Evolutionary conservation across 2,329 filamentous ascomycete genomes (phyloP).

Genomic region (Elsinoe necatrix): DNA sequence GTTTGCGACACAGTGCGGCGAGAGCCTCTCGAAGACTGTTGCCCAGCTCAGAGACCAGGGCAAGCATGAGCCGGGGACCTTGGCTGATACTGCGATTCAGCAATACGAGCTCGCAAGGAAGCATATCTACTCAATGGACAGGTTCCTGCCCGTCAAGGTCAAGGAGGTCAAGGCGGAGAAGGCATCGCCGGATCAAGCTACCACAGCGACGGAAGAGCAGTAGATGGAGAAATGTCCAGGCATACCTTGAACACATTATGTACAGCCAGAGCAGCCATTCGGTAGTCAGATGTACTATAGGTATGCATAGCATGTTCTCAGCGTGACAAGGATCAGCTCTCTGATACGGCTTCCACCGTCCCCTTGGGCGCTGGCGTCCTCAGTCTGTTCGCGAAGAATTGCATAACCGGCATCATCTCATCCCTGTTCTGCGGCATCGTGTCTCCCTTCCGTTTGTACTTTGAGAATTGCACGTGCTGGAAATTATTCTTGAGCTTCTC

Average conservation of each 20-base stretch:
- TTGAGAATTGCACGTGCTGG: constrained; percentile 54
- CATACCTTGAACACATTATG: background rate
- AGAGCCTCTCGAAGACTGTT: constrained; percentile 20
- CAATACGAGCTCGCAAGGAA: constrained; percentile 18
- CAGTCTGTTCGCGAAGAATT: constrained; percentile 64
- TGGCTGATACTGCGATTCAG: constrained; percentile 23
- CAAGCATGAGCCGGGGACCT: constrained; percentile 21
- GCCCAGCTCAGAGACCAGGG: constrained; percentile 22
- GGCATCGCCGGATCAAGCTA: background rate
- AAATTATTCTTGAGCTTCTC: constrained; percentile 50
- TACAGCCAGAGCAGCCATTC: background rate
- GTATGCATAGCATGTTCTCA: background rate
- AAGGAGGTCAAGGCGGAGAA: background rate
- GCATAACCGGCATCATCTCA: constrained; percentile 86
- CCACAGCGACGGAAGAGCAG: background rate
- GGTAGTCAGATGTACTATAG: background rate
- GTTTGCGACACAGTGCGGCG: constrained; percentile 24
- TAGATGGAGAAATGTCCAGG: background rate
- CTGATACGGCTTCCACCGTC: constrained; percentile 38
- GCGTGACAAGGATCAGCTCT: background rate
- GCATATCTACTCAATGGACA: constrained; percentile 4
- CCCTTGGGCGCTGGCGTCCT: constrained; percentile 45
- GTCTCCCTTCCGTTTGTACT: constrained; percentile 64
- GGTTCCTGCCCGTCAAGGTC: background rate
- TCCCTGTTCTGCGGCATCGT: constrained; percentile 75